A percentile compares a stretch with the other conserved stretches of the same genome.
phyloP scores from a whole-genome alignment of 257 asterid species.

The Nicotiana obtusifolia region DNA sequence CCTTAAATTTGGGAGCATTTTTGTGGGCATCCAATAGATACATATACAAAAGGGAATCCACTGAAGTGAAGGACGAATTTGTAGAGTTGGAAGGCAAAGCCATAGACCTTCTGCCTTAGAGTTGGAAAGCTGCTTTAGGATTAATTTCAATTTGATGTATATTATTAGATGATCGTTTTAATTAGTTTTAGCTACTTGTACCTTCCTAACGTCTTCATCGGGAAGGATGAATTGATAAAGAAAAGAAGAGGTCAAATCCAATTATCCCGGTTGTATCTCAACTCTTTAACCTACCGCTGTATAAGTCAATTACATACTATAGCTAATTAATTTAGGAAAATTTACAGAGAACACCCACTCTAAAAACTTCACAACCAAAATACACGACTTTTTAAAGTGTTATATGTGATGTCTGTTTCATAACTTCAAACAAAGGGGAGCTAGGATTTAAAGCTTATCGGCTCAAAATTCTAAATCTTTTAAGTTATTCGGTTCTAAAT shows the following conservation, averaged over 20 bases:
- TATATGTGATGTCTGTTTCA: too few species aligned
- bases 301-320: neutral
- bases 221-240: neutral
- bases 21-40: constrained; percentile 55
- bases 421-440: too few species aligned
- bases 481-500: too few species aligned
- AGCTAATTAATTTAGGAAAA: neutral
- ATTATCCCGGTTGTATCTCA: neutral
- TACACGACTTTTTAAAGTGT: too few species aligned
- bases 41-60: constrained; percentile 55
- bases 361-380: too few species aligned
- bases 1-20: constrained; percentile 41
- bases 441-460: too few species aligned
- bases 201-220: neutral
- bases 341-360: neutral
- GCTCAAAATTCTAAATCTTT: too few species aligned
- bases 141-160: neutral
- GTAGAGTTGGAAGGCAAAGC: constrained; percentile 36
- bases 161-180: neutral
- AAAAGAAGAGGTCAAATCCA: neutral
- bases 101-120: constrained; percentile 29
- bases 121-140: constrained; percentile 27
- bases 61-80: constrained; percentile 32
- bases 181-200: neutral
- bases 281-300: neutral